phyloP scores from a whole-genome alignment of 2,329 filamentous ascomycete species.

The Paraconiothyrium sp. region DNA sequence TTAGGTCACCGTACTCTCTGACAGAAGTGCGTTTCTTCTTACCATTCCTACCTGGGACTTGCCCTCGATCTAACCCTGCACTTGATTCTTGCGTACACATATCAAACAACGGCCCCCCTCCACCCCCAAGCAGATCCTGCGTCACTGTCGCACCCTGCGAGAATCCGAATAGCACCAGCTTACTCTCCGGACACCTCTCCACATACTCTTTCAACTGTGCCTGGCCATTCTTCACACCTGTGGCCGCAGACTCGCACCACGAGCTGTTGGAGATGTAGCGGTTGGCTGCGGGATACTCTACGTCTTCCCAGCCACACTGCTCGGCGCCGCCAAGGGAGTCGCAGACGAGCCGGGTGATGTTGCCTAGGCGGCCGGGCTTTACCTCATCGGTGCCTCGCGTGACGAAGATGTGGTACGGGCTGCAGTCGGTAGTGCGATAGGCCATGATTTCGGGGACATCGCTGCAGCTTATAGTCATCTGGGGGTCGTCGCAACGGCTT shows the following conservation, averaged over 20 bases:
- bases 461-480: neutral
- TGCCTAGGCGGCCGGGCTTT: slow-evolving; percentile 20
- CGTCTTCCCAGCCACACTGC: slow-evolving; percentile 24
- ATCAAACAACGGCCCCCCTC: slow-evolving; percentile 20
- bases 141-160: slow-evolving; percentile 24
- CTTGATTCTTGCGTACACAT: slow-evolving; percentile 21
- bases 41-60: slow-evolving; percentile 24
- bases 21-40: neutral
- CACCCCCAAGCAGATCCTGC: slow-evolving; percentile 26
- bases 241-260: slow-evolving; percentile 24
- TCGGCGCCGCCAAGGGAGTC: slow-evolving; percentile 9
- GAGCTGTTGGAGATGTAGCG: slow-evolving; percentile 12
- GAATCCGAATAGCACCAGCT: slow-evolving; percentile 24
- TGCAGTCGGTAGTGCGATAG: slow-evolving; percentile 21
- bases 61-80: slow-evolving; percentile 11
- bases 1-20: neutral
- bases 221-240: slow-evolving; percentile 20
- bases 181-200: slow-evolving; percentile 21
- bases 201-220: slow-evolving; percentile 22
- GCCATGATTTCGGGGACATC: slow-evolving; percentile 11
- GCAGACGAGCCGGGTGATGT: slow-evolving; percentile 20
- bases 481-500: slow-evolving; percentile 12
- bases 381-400: slow-evolving; percentile 22
- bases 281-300: slow-evolving; percentile 23
- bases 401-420: slow-evolving; percentile 21